Conservation (phyloP, 352 stramenopile genomes). For the Halophytophthora batemanensis region DNA sequence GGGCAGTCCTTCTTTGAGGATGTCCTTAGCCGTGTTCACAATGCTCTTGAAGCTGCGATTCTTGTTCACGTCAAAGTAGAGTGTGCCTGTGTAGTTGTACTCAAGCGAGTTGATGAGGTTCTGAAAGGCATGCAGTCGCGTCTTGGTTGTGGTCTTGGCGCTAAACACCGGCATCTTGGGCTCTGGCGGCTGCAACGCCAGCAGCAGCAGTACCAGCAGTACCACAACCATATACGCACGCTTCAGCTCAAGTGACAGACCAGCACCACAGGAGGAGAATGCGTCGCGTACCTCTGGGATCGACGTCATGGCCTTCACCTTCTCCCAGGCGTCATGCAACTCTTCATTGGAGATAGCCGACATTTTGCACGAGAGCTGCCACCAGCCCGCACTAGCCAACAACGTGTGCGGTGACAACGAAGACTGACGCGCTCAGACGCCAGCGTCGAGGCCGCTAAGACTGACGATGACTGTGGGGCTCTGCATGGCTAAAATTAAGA, state of each 20-base stretch:
- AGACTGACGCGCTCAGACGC: too few relatives aligned
- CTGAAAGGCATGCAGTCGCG: constrained; percentile 53
- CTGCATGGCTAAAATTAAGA: too few relatives aligned
- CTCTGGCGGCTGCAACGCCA: constrained; percentile 35
- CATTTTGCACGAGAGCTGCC: constrained; percentile 29
- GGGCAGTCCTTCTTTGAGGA: constrained; percentile 74
- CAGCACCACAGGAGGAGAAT: not conserved
- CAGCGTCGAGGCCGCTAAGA: too few relatives aligned
- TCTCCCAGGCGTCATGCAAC: constrained; percentile 62
- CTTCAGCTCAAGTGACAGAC: not conserved
- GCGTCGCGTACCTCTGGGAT: constrained; percentile 39
- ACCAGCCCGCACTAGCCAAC: too few relatives aligned
- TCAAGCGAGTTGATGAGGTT: constrained; percentile 67
- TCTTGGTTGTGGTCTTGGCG: constrained; percentile 58
- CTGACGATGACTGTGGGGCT: too few relatives aligned
- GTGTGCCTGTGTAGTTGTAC: constrained; percentile 87
- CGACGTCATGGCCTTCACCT: constrained; percentile 54
- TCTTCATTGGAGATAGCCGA: constrained; percentile 58
- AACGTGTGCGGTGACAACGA: too few relatives aligned
- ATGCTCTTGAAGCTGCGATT: constrained; percentile 89
- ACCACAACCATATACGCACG: too few relatives aligned
- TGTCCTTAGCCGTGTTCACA: constrained; percentile 82
- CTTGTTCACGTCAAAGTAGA: constrained; percentile 87
- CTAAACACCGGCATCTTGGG: constrained; percentile 61
- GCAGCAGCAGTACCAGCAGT: too few relatives aligned